phyloP scores from a whole-genome alignment of 805 yeast species.

The Scheffersomyces lignosus region DNA sequence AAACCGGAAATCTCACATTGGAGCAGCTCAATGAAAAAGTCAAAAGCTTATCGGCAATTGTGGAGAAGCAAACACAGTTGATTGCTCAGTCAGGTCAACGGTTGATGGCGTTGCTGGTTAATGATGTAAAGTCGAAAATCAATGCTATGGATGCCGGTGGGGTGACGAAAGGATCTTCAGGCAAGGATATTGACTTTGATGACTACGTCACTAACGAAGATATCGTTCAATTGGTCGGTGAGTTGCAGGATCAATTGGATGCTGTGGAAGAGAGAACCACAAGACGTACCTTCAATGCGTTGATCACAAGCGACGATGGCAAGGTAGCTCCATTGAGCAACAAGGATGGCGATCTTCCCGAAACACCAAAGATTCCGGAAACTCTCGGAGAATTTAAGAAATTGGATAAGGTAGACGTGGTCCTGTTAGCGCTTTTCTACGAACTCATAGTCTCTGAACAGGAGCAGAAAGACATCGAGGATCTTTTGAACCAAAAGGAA shows the following conservation, averaged over 20 bases:
- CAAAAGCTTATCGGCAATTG: slow-evolving; percentile 49
- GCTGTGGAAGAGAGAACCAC: slow-evolving; percentile 74
- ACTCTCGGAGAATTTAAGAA: slow-evolving; percentile 53
- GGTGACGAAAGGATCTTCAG: slow-evolving; percentile 12
- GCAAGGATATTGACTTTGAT: slow-evolving; percentile 31
- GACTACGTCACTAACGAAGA: slow-evolving; percentile 82
- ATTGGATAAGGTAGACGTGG: slow-evolving; percentile 45
- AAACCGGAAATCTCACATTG: too few species aligned
- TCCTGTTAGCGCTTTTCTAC: slow-evolving; percentile 66
- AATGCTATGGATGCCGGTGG: slow-evolving; percentile 15
- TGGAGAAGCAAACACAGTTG: slow-evolving; percentile 63
- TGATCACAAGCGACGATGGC: slow-evolving; percentile 35
- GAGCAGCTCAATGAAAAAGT: too few species aligned
- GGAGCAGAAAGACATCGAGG: slow-evolving; percentile 38
- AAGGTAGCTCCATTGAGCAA: slow-evolving; percentile 69
- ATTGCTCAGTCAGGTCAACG: slow-evolving; percentile 80
- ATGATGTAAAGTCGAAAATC: slow-evolving; percentile 45
- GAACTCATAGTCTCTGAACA: slow-evolving; percentile 67
- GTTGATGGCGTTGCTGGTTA: slow-evolving; percentile 65
- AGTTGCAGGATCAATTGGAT: slow-evolving; percentile 84
- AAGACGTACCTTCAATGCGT: slow-evolving; percentile 66
- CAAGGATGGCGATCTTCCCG: slow-evolving; percentile 74
- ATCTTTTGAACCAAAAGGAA: slow-evolving; percentile 10
- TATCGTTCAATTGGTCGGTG: slow-evolving; percentile 82
- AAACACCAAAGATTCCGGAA: slow-evolving; percentile 52